Evolutionary conservation across 1,284 basidiomycete genomes (phyloP).

Genomic region (Boletus smithii): DNA sequence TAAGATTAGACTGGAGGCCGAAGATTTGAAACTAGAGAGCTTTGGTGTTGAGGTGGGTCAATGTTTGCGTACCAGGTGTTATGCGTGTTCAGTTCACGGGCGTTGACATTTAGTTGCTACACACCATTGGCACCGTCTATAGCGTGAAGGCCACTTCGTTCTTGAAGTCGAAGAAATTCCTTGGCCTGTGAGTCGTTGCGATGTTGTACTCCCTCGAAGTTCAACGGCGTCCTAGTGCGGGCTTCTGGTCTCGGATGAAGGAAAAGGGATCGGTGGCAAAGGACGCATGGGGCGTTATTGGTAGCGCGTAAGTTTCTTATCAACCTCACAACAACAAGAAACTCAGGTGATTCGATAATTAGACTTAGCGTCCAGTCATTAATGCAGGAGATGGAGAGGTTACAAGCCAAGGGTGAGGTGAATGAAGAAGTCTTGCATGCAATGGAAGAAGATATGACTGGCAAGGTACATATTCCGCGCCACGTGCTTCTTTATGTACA

Average conservation of each 20-base stretch:
- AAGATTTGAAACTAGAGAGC: slow-evolving; percentile 96
- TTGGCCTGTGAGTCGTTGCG: slow-evolving; percentile 67
- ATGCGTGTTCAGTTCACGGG: slow-evolving; percentile 5
- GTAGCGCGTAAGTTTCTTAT: slow-evolving; percentile 70
- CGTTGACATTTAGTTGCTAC: slow-evolving; percentile 53
- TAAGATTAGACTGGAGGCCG: slow-evolving; percentile 82
- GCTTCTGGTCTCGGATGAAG: slow-evolving; percentile 92
- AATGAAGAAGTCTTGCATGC: slow-evolving; percentile 81
- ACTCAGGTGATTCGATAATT: slow-evolving; percentile 4
- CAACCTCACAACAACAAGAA: neutral
- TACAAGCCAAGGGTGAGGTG: slow-evolving; percentile 85
- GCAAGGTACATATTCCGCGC: slow-evolving; percentile 55
- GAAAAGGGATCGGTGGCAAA: slow-evolving; percentile 92
- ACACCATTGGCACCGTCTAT: slow-evolving; percentile 88
- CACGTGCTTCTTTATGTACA: neutral
- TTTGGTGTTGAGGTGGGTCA: slow-evolving; percentile 88
- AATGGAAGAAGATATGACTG: slow-evolving; percentile 92
- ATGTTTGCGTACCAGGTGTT: neutral
- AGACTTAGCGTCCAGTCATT: slow-evolving; percentile 38
- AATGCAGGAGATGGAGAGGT: slow-evolving; percentile 84
- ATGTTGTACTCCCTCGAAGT: slow-evolving; percentile 18
- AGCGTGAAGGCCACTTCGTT: slow-evolving; percentile 91
- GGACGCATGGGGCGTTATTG: slow-evolving; percentile 91
- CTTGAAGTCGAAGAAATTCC: slow-evolving; percentile 88
- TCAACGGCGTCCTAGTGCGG: slow-evolving; percentile 55